Evolutionary conservation across 352 stramenopile species (phyloP).

Genomic region (Phytophthora quininea): DNA sequence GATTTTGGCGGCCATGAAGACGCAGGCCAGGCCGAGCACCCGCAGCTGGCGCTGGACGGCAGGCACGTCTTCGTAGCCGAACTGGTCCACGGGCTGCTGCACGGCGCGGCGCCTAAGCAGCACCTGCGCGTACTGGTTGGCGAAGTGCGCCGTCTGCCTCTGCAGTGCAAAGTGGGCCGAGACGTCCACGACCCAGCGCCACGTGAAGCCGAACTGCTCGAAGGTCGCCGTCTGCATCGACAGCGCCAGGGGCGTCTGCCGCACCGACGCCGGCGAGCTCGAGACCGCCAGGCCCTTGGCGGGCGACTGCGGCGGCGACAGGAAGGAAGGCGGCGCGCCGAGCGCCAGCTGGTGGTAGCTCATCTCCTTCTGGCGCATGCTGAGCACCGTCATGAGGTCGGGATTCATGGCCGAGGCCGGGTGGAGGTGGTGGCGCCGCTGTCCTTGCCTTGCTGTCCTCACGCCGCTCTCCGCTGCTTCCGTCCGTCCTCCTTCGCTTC

Average conservation of each 20-base stretch:
- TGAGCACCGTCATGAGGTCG: slow-evolving; percentile 78
- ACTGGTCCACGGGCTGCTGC: slow-evolving; percentile 38
- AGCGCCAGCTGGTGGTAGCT: slow-evolving; percentile 72
- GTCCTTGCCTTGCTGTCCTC: slow-evolving; percentile 6
- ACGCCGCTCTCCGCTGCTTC: slow-evolving; percentile 16
- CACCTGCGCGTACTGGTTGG: slow-evolving; percentile 79
- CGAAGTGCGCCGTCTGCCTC: slow-evolving; percentile 79
- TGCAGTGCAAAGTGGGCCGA: slow-evolving; percentile 77
- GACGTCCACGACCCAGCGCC: slow-evolving; percentile 74
- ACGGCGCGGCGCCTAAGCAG: slow-evolving; percentile 64
- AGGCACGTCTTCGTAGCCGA: slow-evolving; percentile 57
- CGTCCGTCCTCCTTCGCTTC: slow-evolving; percentile 19
- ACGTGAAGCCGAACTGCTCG: slow-evolving; percentile 83
- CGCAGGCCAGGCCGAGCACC: slow-evolving; percentile 61
- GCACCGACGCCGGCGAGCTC: slow-evolving; percentile 60
- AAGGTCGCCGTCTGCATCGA: slow-evolving; percentile 37
- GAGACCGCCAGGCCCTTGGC: slow-evolving; percentile 19
- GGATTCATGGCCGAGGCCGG: slow-evolving; percentile 43
- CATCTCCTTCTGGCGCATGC: slow-evolving; percentile 86
- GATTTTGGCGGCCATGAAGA: slow-evolving; percentile 89
- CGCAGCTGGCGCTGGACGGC: slow-evolving; percentile 65
- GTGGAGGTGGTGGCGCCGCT: slow-evolving; percentile 9
- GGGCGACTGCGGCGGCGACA: slow-evolving; percentile 35
- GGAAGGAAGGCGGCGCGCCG: slow-evolving; percentile 26
- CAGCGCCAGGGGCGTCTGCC: slow-evolving; percentile 47